Evolutionary conservation across 768 basidiomycete genomes (phyloP), one percentile per base, ranked within the genome.

Genomic region (Artomyces pyxidatus): DNA sequence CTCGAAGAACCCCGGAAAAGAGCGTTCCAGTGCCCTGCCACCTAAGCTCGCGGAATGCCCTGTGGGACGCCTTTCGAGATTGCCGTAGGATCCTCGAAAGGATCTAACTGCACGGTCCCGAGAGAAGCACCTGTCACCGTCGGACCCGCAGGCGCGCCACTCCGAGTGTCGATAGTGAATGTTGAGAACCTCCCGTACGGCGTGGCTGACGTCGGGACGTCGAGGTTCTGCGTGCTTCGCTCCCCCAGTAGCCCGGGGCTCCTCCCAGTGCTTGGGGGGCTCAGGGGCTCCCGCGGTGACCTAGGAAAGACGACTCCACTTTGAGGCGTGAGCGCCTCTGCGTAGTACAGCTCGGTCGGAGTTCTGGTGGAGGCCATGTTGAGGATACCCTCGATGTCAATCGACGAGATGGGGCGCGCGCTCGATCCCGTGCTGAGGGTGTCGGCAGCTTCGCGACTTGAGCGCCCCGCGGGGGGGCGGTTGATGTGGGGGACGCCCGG

Each of bases 361-460:
- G 16, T 26, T 28, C 38, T 22, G 39, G 41, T 42, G 7, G 46
- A 28, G 3, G 53, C 55, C 26, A n/a, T 19, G 9, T 56, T 53
- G 30, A 56, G 55, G n/a, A 56, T 49, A 9, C 49, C 42, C 6
- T 37, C 55, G n/a, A 56, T 56, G 29, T 56, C 55, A 12, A 54
- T 49, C 22, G 54, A 49, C 7, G 47, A 39, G 10, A 56, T 19
- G 9, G 49, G 21, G 17, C 35, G 46, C 1, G 38, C 1, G 17
- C 23, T 35, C n/a, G 39, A 1, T 12, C n/a, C 29, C 3, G 14
- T 37, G 38, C 2, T 14, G 12, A 26, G 30, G 30, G 16, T 22
- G 23, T 16, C 48, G n/a, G 47, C n/a, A n/a, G n/a, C n/a, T n/a
- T n/a, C n/a, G n/a, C n/a, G n/a, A n/a, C n/a, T n/a, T n/a, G n/a